Percentiles rank a stretch among this genome's conserved stretches.
Evolutionary conservation across 192 early-diverging fungal genomes (phyloP).

Genomic region (Backusella morwellensis): DNA sequence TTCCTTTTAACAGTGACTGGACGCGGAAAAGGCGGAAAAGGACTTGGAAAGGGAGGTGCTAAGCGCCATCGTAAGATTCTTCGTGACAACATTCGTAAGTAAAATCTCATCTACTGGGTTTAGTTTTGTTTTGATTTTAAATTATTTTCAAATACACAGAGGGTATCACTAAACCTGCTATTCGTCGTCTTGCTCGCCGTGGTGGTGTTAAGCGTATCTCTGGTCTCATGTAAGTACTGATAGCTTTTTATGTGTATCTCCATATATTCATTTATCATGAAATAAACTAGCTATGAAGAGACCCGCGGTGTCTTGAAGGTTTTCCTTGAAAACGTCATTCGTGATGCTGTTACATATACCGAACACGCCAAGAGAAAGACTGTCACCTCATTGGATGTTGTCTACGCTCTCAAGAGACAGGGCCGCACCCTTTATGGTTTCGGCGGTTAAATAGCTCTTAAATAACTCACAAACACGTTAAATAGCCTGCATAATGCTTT

Average conservation of each 20-base stretch:
- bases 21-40: slow-evolving; percentile 98
- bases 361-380: slow-evolving; percentile 99
- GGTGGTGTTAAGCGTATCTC: slow-evolving; percentile 99
- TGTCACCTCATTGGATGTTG: slow-evolving; percentile 98
- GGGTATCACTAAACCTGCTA: slow-evolving; percentile 53
- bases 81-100: slow-evolving; percentile 87
- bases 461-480: slow-evolving; percentile 12
- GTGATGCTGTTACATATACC: slow-evolving; percentile 95
- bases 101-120: neutral
- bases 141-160: neutral
- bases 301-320: slow-evolving; percentile 95
- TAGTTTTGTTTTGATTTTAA: neutral
- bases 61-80: slow-evolving; percentile 99
- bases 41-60: slow-evolving; percentile 96
- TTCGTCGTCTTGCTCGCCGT: slow-evolving; percentile 97
- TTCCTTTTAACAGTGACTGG: slow-evolving; percentile 73
- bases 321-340: slow-evolving; percentile 98
- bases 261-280: neutral
- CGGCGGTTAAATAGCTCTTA: slow-evolving; percentile 49
- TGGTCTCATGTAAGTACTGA: slow-evolving; percentile 52
- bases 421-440: slow-evolving; percentile 88
- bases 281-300: slow-evolving; percentile 77
- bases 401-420: slow-evolving; percentile 98
- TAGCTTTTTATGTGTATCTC: neutral
- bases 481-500: neutral